These are phyloP conservation scores for Actinomucor elegans DNA, from an alignment of 371 early-diverging fungal species.

Conservation along the genomic window DNA sequence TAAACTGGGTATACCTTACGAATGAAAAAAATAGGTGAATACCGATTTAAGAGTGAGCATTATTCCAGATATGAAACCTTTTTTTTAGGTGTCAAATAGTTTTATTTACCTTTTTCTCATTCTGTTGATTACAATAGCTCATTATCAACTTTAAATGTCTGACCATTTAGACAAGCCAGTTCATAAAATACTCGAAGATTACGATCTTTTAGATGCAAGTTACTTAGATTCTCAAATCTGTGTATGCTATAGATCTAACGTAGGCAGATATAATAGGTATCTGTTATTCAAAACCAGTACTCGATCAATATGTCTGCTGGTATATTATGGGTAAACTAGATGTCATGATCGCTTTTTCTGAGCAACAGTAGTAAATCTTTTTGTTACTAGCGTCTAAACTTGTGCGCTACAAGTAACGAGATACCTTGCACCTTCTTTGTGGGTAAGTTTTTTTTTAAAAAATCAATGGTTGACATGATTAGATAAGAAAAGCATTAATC, in stretches of 20 bases:
- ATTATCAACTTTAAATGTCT: too few relatives aligned
- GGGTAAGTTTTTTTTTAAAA: constrained; percentile 29
- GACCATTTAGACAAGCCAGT: constrained; percentile 20
- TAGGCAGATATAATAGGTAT: constrained; percentile 12
- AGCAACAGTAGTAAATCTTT: too few relatives aligned
- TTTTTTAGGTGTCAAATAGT: too few relatives aligned
- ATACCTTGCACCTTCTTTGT: constrained; percentile 41
- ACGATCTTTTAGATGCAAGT: constrained; percentile 22
- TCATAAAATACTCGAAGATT: constrained; percentile 19
- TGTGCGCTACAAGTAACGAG: constrained; percentile 38
- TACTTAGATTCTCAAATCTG: background rate
- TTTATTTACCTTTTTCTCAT: too few relatives aligned
- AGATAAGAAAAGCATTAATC: background rate
- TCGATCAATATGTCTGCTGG: constrained; percentile 11
- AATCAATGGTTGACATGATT: too few relatives aligned
- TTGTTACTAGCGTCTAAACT: constrained; percentile 43
- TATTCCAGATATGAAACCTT: too few relatives aligned
- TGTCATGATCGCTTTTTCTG: too few relatives aligned
- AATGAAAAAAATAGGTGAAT: too few relatives aligned
- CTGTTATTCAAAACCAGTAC: constrained; percentile 12
- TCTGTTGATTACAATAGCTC: too few relatives aligned
- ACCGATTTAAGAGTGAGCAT: too few relatives aligned
- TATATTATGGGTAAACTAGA: constrained; percentile 18
- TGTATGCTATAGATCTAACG: background rate
- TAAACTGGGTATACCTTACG: too few relatives aligned